A percentile compares a stretch with the other conserved stretches of the same genome.
Evolutionary conservation across 2,329 filamentous ascomycete genomes (phyloP).

Genomic region (Talaromyces sp.): DNA sequence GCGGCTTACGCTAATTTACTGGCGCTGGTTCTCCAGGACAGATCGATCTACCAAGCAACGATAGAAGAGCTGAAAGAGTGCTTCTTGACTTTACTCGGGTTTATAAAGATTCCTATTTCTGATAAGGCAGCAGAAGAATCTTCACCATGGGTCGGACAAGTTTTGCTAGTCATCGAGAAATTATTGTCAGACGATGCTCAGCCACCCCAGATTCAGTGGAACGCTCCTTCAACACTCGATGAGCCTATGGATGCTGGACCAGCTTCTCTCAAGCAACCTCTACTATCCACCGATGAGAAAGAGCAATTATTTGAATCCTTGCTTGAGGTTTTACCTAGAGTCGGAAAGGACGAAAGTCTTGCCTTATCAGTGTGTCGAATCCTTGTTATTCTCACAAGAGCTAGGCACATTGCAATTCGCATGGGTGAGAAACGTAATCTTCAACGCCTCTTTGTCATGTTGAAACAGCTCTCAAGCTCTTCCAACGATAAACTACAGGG

Average conservation of each 20-base stretch:
- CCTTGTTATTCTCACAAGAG: slow-evolving; percentile 81
- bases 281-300: slow-evolving; percentile 65
- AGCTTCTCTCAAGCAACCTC: slow-evolving; percentile 58
- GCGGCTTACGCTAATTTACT: slow-evolving; percentile 90
- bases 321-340: slow-evolving; percentile 77
- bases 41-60: slow-evolving; percentile 73
- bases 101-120: slow-evolving; percentile 64
- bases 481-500: slow-evolving; percentile 72
- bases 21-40: slow-evolving; percentile 80
- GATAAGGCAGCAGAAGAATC: slow-evolving; percentile 69
- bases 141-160: slow-evolving; percentile 89
- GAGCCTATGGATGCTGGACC: slow-evolving; percentile 48
- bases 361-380: slow-evolving; percentile 80
- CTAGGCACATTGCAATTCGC: slow-evolving; percentile 67
- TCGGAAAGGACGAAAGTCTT: slow-evolving; percentile 82
- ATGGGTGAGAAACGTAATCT: slow-evolving; percentile 87
- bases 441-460: slow-evolving; percentile 88
- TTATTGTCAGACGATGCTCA: slow-evolving; percentile 86
- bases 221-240: slow-evolving; percentile 46
- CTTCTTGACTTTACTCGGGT: slow-evolving; percentile 70
- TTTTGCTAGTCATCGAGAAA: slow-evolving; percentile 85
- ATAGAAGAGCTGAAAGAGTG: slow-evolving; percentile 72
- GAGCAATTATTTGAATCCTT: slow-evolving; percentile 69
- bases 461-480: slow-evolving; percentile 80
- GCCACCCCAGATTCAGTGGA: slow-evolving; percentile 72